Base-by-base conservation (phyloP, 768 basidiomycete genomes). In the Omphalotus guepiniiformis region DNA sequence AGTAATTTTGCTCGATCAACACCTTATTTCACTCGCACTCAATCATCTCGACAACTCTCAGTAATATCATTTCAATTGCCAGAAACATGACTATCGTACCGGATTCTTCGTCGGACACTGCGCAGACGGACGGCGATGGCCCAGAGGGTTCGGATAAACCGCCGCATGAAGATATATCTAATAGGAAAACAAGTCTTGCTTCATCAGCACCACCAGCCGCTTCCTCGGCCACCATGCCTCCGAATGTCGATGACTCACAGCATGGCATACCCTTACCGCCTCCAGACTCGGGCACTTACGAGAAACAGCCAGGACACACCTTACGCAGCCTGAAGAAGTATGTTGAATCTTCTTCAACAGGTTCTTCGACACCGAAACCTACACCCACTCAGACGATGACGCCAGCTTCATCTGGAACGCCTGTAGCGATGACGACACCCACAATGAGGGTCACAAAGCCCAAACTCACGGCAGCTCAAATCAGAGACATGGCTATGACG, bases 81-180 rank as follows among this genome's bases (percentile, higher is more conserved):
- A 23, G 11, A 4, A 26, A n/a, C 11, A 46, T 46, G 44, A 23
- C 35, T 37, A 26, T 36, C 4, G 38, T 29, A 12, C 46, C 26
- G 38, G 38, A 39, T 19, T 38, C 42, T n/a, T 47, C 46, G 43
- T 56, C 62, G 27, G 72, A 72, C 15, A 55, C 68, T 25, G 49
- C 69, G 13, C 72, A 69, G 54, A 58, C 64, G 34, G 72, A 73
- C 53, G 65, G 62, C 40, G 72, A 74, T 43, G 61, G 70, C 41
- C 68, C 67, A 22, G 72, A 74, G 54, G 60, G 67, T 42, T 67
- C 70, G 53, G 72, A 73, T 54, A 71, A 69, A 60, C 70, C 72
- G 43, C 71, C 71, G 45, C 66, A 58, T 53, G 42, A 54, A 47
- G 30, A 46, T 15, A 26, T 36, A 37, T 35, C 44, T 5, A 25